Base-by-base conservation (phyloP, 2,329 filamentous ascomycete genomes). In the Ilyonectria sp. region DNA sequence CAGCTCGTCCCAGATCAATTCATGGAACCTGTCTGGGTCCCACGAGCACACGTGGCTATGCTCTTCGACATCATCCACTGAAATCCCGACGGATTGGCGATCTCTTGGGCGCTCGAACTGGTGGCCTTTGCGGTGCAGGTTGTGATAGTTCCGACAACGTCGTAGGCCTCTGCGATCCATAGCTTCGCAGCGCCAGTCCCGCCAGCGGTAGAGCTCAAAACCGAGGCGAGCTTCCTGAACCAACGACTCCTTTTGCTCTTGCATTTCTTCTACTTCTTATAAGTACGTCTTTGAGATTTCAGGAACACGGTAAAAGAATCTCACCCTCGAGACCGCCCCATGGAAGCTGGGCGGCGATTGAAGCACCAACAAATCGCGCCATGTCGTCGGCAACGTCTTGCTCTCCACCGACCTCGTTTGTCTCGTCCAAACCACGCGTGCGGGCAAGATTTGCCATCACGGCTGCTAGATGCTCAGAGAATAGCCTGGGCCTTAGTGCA, bases 161-260 rank as follows among this genome's bases (percentile, higher is more conserved):
- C 64, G 37, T 1, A 19, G 40, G 2, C 54, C 40, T 5, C n/a
- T 3, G 10, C 4, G 10, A 10, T 71, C 60, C 17, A 11, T 23
- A 1, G 60, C 67, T 29, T 71, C 69, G 11, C 69, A 71, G 11
- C 69, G 50, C 69, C 69, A 71, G 2, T 69, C 15, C 17, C 10
- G 33, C 19, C 21, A 46, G 9, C 63, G 53, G 13, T 68, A 71
- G 2, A 60, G 57, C 15, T 67, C 43, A 0, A 71, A 57, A 6
- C 67, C 69, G 1, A 15, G 11, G 17, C 3, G 53, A 3, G 67
- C 67, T 29, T 69, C 57, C 1, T 60, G 1, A 0, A 68, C 46
- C 8, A 52, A 37, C 15, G 19, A 13, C 2, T 53, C 23, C 17
- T n/a, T 33, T 11, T 19, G 23, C 21, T 21, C 10, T 31, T 44